Evolutionary conservation across 345 rosid species (phyloP).

Genomic region (Eucalyptus coolabah): DNA sequence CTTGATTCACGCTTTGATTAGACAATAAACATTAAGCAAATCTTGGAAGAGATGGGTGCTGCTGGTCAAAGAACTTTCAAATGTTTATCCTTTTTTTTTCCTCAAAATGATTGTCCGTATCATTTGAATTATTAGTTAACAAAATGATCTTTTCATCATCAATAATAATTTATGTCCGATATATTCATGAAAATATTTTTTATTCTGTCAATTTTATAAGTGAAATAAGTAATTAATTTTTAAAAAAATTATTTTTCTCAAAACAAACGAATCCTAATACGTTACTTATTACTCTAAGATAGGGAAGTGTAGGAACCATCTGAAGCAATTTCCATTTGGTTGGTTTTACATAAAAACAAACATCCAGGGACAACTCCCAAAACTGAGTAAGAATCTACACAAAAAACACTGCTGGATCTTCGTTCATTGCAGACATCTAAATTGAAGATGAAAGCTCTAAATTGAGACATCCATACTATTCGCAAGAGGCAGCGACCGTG

Average conservation of each 20-base stretch:
- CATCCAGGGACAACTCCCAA: neutral
- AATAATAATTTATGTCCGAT: no score
- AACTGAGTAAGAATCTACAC: neutral
- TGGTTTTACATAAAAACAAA: neutral
- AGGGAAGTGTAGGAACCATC: neutral
- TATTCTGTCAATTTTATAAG: no score
- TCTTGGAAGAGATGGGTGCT: neutral
- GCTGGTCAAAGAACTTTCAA: neutral
- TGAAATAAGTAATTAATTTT: no score
- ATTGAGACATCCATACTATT: neutral
- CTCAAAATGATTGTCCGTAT: no score
- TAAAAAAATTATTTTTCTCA: fast-evolving
- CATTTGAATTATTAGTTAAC: no score
- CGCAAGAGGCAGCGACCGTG: neutral
- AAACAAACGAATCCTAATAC: neutral
- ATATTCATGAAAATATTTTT: no score
- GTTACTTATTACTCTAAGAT: neutral
- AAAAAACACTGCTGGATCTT: neutral
- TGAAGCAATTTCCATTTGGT: neutral
- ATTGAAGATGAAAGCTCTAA: neutral
- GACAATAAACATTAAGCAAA: neutral
- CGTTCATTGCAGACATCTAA: neutral
- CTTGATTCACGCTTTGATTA: neutral
- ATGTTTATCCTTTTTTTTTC: neutral
- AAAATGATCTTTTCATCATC: no score